A percentile compares a stretch with the other conserved stretches of the same genome.
phyloP scores from a whole-genome alignment of 2,329 filamentous ascomycete genomes.

The Hypoxylon sp. region DNA sequence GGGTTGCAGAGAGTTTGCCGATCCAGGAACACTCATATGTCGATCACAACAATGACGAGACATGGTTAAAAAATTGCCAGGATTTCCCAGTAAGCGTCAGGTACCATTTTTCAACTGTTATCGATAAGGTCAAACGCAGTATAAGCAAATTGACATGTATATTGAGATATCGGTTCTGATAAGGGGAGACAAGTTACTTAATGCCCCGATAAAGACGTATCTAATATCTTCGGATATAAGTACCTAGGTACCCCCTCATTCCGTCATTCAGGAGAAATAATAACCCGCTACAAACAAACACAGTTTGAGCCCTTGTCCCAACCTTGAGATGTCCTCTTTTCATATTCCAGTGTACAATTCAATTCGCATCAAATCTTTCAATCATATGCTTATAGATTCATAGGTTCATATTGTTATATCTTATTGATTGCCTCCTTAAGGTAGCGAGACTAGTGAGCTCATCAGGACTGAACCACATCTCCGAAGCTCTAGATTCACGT shows the following conservation, averaged over 20 bases:
- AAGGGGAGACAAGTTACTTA: neutral
- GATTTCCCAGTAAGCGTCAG: no score
- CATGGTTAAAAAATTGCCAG: neutral
- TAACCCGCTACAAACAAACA: neutral
- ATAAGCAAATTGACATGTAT: neutral
- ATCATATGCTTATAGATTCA: neutral
- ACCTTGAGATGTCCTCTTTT: neutral
- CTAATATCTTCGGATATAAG: neutral
- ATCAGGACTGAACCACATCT: constrained; percentile 1
- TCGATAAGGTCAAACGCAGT: neutral
- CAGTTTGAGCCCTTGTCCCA: no score
- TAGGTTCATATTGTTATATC: neutral
- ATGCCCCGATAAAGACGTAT: neutral
- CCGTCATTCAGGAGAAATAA: neutral
- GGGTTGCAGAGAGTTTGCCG: neutral
- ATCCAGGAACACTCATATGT: neutral
- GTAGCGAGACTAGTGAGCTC: neutral
- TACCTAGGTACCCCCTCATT: no score
- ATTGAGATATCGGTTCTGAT: neutral
- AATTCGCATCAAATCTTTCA: neutral
- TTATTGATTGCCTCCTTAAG: neutral
- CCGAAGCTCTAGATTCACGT: neutral
- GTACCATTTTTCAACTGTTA: neutral
- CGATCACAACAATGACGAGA: neutral
- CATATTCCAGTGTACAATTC: neutral